Evolutionary conservation across 176 grass and related monocot species (phyloP).

Genomic region (Metroxylon sagu): DNA sequence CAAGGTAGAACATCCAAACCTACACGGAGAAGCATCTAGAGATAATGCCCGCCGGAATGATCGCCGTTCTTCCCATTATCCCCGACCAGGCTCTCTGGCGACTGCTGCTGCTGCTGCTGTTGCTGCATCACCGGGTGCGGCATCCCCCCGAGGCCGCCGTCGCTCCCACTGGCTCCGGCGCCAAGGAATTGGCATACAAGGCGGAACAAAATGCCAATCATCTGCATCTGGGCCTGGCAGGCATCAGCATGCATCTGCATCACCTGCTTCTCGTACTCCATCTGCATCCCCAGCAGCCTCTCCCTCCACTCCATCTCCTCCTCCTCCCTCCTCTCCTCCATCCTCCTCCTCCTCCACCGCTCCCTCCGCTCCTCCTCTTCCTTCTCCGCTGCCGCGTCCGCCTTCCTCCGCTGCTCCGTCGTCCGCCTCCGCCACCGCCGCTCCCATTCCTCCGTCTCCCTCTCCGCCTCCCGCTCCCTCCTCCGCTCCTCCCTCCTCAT

Average conservation of each 20-base stretch:
- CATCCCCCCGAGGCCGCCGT: constrained; percentile 6
- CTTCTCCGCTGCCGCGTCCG: constrained; percentile 1
- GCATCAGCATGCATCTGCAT: constrained; percentile 10
- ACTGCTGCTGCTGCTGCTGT: constrained; percentile 2
- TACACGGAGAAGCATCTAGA: neutral
- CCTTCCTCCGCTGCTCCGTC: neutral
- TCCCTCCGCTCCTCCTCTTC: neutral
- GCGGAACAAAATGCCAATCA: constrained; percentile 7
- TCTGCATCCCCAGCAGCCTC: constrained; percentile 9
- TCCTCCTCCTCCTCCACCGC: neutral
- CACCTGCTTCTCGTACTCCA: constrained; percentile 13
- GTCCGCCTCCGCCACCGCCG: neutral
- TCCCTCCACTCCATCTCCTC: constrained; percentile 19
- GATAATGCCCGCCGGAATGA: neutral
- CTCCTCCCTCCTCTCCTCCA: constrained; percentile 13
- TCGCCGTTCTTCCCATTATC: constrained; percentile 9
- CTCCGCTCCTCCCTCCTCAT: constrained; percentile 12
- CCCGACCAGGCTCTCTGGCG: constrained; percentile 3
- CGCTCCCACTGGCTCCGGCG: neutral
- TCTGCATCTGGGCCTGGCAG: constrained; percentile 8
- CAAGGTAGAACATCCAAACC: neutral
- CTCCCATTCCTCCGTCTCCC: neutral
- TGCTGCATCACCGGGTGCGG: constrained; percentile 9
- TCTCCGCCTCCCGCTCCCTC: neutral
- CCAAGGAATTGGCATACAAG: constrained; percentile 10